Evolutionary conservation across 1,284 basidiomycete genomes (phyloP), one percentile per base, ranked within the genome.

Genomic region (Porphyrellus sp.): DNA sequence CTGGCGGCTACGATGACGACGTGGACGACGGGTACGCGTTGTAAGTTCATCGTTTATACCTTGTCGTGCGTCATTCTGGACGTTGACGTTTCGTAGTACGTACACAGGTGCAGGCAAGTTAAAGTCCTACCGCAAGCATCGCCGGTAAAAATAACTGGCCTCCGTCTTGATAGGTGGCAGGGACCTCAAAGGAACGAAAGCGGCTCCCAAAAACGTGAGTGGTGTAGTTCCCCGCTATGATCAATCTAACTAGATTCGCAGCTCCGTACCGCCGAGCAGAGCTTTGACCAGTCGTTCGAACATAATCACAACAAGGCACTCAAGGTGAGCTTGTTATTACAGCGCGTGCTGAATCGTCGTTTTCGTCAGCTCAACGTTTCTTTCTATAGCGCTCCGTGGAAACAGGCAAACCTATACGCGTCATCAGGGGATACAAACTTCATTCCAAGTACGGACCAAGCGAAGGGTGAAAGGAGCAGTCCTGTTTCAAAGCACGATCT

Each of bases 1-100:
- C 86, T 41, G 91, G 91, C 15, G 89, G 89, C 2, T 93, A 93
- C 59, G 86, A 89, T 35, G 91, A 93, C 53, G 91, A 93, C 59
- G 78, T 92, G 20, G 91, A 93, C 58, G 65, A 83, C 4, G 91
- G 91, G 47, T 82, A 90, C 53, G 85, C 76, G 5, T 91, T 93
- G 85, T 91, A 67, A 67, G 89, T 81, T 20, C 13, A 20, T 15
- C 54, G 20, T 25, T 21, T 8, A 15, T 31, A 9, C 16, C 34
- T 30, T 37, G 24, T 37, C 13, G 5, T 4, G 18, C 5, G 8
- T 23, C 25, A 16, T 15, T 40, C 35, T 52, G 20, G 21, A 5
- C 12, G 21, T 38, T 52, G 27, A 42, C 42, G 5, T 34, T 41
- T 35, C 7, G 51, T 39, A 90, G 86, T 58, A 89, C 85, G 1